Percentiles rank a stretch among this genome's conserved stretches.
These are phyloP conservation scores for Aspergillus pseudotamarii DNA, from an alignment of 2,329 filamentous ascomycete species.

Conservation along the genomic window DNA sequence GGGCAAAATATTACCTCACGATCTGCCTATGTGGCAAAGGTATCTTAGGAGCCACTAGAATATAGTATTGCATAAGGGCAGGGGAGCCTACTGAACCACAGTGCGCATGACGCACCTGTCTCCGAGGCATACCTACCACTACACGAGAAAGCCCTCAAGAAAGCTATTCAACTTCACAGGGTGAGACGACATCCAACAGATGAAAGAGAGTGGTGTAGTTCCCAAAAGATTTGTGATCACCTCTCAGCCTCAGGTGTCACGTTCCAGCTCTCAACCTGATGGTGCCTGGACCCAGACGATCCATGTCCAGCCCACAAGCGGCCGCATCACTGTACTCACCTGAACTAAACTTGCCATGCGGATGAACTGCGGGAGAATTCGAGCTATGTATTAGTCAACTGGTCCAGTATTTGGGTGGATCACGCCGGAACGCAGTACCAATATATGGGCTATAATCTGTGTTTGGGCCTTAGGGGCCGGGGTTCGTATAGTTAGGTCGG, in stretches of 20 bases:
- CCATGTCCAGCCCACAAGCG: not conserved
- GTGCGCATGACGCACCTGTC: not conserved
- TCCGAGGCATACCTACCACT: not conserved
- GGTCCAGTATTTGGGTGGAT: not conserved
- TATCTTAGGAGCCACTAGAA: not conserved
- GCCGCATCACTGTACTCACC: not conserved
- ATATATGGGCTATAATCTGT: not conserved
- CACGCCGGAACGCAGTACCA: not conserved
- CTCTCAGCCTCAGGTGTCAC: not conserved
- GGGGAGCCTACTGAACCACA: not conserved
- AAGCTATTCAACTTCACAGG: not conserved
- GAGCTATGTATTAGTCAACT: not conserved
- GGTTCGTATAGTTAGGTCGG: not conserved
- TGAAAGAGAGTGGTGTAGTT: not conserved
- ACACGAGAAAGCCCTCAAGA: accelerated
- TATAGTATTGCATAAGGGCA: not conserved
- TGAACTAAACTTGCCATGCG: not conserved
- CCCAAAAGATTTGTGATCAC: not conserved
- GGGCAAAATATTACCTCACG: not conserved
- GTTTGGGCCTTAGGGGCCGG: not conserved
- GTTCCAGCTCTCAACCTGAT: too few relatives aligned
- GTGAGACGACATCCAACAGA: not conserved
- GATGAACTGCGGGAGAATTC: not conserved
- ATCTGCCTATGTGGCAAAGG: too few relatives aligned
- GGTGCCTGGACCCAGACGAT: not conserved